These are phyloP conservation scores for Ophiostoma tasmaniense DNA, from an alignment of 2,329 filamentous ascomycete genomes.

Conservation along the genomic window DNA sequence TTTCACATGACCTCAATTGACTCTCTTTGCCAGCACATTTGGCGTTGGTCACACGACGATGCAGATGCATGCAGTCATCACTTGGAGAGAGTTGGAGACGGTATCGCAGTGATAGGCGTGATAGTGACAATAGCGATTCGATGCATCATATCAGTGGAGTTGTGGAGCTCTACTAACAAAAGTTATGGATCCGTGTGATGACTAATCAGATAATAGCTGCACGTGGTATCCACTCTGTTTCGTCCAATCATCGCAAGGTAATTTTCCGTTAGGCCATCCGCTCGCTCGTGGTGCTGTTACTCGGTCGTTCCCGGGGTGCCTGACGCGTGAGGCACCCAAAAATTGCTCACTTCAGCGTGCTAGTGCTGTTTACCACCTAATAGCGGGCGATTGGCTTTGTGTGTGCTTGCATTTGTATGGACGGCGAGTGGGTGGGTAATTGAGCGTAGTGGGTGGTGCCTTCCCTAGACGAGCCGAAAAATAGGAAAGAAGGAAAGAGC, in stretches of 20 bases:
- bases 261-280: conserved; percentile 12
- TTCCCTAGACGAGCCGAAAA: conserved; percentile 17
- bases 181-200: neutral
- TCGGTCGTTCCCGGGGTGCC: conserved; percentile 20
- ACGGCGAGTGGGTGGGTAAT: neutral
- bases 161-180: neutral
- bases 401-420: neutral
- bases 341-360: neutral
- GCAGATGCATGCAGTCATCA: conserved; percentile 1
- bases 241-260: conserved; percentile 14
- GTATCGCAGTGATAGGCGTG: neutral
- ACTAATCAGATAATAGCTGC: neutral
- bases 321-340: conserved; percentile 19
- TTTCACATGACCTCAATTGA: conserved; percentile 6
- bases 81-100: neutral
- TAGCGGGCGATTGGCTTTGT: neutral
- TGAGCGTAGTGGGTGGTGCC: conserved; percentile 7
- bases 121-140: neutral
- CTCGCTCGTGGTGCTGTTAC: neutral
- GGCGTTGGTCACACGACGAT: neutral
- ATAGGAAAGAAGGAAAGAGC: conserved; percentile 3
- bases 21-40: neutral
- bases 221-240: neutral
- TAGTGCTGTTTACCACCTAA: neutral
- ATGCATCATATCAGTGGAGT: neutral